Conservation (phyloP, 2,329 filamentous ascomycete genomes). For the Sphaerulina vaccinii region DNA sequence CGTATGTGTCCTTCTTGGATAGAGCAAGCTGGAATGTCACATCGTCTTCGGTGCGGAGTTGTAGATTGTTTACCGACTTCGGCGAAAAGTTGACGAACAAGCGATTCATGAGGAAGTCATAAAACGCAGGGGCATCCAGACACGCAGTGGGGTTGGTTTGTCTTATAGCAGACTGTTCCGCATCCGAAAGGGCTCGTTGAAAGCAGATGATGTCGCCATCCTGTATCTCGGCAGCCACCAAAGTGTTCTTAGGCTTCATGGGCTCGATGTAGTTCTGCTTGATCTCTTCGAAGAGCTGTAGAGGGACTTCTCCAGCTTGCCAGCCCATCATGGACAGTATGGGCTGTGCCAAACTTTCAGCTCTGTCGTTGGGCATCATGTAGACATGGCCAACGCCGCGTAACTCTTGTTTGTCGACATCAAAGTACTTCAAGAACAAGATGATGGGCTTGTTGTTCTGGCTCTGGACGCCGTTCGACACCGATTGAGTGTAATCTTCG, state of each 20-base stretch:
- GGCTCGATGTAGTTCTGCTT: constrained; percentile 96
- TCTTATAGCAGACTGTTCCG: constrained; percentile 28
- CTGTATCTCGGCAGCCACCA: constrained; percentile 90
- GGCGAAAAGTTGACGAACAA: constrained; percentile 76
- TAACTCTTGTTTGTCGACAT: constrained; percentile 71
- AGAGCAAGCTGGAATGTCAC: constrained; percentile 73
- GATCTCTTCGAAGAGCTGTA: constrained; percentile 89
- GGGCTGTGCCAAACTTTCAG: constrained; percentile 74
- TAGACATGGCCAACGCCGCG: constrained; percentile 80
- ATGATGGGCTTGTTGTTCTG: constrained; percentile 61
- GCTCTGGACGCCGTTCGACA: constrained; percentile 44
- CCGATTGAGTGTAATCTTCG: constrained; percentile 46
- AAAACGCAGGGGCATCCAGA: constrained; percentile 56
- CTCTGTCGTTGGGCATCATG: constrained; percentile 81
- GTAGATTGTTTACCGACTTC: constrained; percentile 44
- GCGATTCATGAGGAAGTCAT: constrained; percentile 88
- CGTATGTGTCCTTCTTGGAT: constrained; percentile 86
- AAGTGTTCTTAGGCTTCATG: constrained; percentile 80
- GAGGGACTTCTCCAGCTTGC: constrained; percentile 64
- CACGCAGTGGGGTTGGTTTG: constrained; percentile 33
- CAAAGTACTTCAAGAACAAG: constrained; percentile 90
- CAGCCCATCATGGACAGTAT: constrained; percentile 85
- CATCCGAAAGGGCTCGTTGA: constrained; percentile 62
- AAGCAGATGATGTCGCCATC: constrained; percentile 97
- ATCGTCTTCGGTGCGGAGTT: constrained; percentile 48